A percentile compares a stretch with the other conserved stretches of the same genome.
phyloP scores from a whole-genome alignment of 1,139 yeast genomes.

The Magnusiomyces tetraspermus region DNA sequence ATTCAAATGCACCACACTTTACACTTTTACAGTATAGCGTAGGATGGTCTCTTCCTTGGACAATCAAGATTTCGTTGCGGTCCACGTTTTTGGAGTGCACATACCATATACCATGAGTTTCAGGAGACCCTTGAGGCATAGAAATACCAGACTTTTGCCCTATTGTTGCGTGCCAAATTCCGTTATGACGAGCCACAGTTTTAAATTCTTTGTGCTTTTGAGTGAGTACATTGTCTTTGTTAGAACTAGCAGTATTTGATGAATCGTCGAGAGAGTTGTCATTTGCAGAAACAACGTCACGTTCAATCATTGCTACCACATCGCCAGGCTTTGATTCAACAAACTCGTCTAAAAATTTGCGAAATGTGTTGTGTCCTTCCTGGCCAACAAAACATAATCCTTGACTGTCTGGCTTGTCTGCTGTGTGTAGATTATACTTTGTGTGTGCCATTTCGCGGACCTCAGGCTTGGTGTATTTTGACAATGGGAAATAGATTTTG shows the following conservation, averaged over 20 bases:
- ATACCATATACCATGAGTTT: slow-evolving; percentile 74
- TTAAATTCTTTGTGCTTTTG: slow-evolving; percentile 35
- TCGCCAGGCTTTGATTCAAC: slow-evolving; percentile 66
- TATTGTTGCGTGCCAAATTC: slow-evolving; percentile 89
- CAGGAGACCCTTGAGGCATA: slow-evolving; percentile 80
- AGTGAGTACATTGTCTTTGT: neutral
- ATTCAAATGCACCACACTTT: slow-evolving; percentile 40
- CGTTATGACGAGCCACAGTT: slow-evolving; percentile 73
- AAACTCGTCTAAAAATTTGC: slow-evolving; percentile 67
- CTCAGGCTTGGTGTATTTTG: slow-evolving; percentile 64
- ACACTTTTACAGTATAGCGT: slow-evolving; percentile 44
- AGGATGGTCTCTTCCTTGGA: slow-evolving; percentile 58
- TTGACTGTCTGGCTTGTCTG: slow-evolving; percentile 81
- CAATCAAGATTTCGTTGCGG: slow-evolving; percentile 69
- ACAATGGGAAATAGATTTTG: slow-evolving; percentile 65
- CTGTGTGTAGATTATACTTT: slow-evolving; percentile 45
- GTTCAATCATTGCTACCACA: slow-evolving; percentile 47
- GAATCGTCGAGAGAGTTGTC: neutral
- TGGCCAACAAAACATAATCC: slow-evolving; percentile 86
- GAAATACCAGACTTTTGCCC: slow-evolving; percentile 77
- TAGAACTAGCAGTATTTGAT: neutral
- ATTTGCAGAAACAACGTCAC: neutral
- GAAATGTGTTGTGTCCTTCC: slow-evolving; percentile 46
- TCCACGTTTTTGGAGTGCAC: slow-evolving; percentile 58
- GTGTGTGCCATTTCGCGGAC: slow-evolving; percentile 58